Percentiles rank a stretch among this genome's conserved stretches.
These are phyloP conservation scores for Aspergillus latus DNA, from an alignment of 2,329 filamentous ascomycete species.

Conservation along the genomic window DNA sequence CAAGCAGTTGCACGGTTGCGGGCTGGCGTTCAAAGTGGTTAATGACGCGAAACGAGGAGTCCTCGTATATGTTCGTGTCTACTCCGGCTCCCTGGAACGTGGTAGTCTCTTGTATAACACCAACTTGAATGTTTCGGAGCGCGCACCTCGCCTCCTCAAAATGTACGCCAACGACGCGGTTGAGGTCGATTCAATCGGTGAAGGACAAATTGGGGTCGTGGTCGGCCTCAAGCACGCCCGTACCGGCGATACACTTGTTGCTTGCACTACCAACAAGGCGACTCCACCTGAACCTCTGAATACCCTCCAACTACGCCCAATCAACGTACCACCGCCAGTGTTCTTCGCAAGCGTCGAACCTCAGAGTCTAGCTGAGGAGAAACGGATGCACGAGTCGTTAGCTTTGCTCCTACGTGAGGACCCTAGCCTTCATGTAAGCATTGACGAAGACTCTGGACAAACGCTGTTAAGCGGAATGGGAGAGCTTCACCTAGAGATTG, in stretches of 20 bases:
- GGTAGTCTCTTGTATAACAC: constrained; percentile 84
- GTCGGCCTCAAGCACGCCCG: constrained; percentile 83
- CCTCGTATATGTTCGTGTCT: constrained; percentile 88
- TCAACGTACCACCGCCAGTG: constrained; percentile 86
- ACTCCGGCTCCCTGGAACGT: constrained; percentile 75
- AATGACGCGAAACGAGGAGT: constrained; percentile 83
- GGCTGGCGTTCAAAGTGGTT: constrained; percentile 87
- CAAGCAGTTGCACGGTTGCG: constrained; percentile 66
- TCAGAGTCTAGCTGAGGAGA: constrained; percentile 73
- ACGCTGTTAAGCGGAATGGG: constrained; percentile 96
- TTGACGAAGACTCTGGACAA: constrained; percentile 87
- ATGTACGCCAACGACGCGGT: constrained; percentile 88
- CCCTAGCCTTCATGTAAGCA: constrained; percentile 79
- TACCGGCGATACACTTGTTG: constrained; percentile 88
- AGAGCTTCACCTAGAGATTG: constrained; percentile 91
- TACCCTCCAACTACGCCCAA: constrained; percentile 78
- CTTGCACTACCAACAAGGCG: constrained; percentile 64
- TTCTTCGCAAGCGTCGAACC: constrained; percentile 95
- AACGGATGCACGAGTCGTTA: constrained; percentile 73
- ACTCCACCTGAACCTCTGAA: constrained; percentile 68
- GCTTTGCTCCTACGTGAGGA: constrained; percentile 83
- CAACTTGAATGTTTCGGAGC: constrained; percentile 74
- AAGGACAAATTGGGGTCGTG: constrained; percentile 92
- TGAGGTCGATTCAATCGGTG: constrained; percentile 74
- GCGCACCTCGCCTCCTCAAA: constrained; percentile 76